Conservation (phyloP, 257 asterid genomes). For the Salvia splendens region DNA sequence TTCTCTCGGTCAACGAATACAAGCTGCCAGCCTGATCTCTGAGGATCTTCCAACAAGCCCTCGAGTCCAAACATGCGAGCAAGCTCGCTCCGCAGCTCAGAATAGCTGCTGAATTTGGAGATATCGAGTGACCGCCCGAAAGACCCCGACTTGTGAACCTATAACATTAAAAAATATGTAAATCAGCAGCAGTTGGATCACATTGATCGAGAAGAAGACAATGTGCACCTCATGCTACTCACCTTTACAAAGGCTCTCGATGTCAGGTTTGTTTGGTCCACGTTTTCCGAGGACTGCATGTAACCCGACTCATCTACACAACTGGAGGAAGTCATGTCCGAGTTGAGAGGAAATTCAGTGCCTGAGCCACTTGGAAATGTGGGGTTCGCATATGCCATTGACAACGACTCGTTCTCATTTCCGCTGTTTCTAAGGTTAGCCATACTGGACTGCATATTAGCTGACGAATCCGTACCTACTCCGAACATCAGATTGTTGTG, state of each 20-base stretch:
- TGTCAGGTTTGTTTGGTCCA: slow-evolving; percentile 64
- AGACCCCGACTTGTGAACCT: slow-evolving; percentile 97
- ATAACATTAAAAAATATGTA: slow-evolving; percentile 10
- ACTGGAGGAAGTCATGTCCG: slow-evolving; percentile 78
- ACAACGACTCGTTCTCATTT: slow-evolving; percentile 50
- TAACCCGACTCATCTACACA: slow-evolving; percentile 88
- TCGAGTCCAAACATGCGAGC: slow-evolving; percentile 93
- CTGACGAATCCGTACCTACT: slow-evolving; percentile 49
- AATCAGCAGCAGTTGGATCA: slow-evolving; percentile 1
- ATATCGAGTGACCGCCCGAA: slow-evolving; percentile 85
- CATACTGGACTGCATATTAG: slow-evolving; percentile 48
- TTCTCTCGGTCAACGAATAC: slow-evolving; percentile 98
- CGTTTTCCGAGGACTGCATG: slow-evolving; percentile 80
- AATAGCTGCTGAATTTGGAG: slow-evolving; percentile 90
- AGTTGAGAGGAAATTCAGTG: slow-evolving; percentile 57
- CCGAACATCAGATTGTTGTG: slow-evolving; percentile 63
- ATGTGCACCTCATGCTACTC: background rate
- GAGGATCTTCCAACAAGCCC: slow-evolving; percentile 94
- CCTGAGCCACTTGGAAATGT: slow-evolving; percentile 53
- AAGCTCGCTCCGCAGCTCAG: slow-evolving; percentile 89
- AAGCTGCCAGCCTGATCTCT: slow-evolving; percentile 99
- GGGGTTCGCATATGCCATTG: slow-evolving; percentile 59
- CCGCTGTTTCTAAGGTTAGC: slow-evolving; percentile 48
- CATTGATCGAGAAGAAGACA: background rate
- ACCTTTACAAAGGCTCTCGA: slow-evolving; percentile 91